Evolutionary conservation across 768 basidiomycete species (phyloP).

Genomic region (Phaeolepiota aurea): DNA sequence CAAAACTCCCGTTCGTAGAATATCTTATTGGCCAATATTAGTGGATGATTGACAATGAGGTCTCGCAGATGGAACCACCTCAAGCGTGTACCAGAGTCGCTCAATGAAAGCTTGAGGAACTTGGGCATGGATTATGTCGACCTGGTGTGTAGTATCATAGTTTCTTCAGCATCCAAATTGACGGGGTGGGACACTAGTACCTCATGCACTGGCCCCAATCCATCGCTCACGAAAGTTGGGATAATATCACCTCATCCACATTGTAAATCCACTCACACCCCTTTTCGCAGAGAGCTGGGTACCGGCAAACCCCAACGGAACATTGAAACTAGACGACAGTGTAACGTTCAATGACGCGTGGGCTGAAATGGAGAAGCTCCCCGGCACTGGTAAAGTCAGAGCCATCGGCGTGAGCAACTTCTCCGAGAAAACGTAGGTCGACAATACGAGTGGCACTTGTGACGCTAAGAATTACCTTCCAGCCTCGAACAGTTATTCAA

Average conservation of each 20-base stretch:
- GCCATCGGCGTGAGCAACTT: slow-evolving; percentile 58
- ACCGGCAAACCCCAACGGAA: slow-evolving; percentile 26
- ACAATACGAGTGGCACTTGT: no score
- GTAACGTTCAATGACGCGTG: slow-evolving; percentile 34
- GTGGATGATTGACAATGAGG: not conserved
- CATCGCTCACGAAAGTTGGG: slow-evolving; percentile 21
- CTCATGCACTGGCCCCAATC: slow-evolving; percentile 44
- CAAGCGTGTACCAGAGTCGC: slow-evolving; percentile 25
- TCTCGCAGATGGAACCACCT: slow-evolving; percentile 28
- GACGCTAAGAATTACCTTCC: no score
- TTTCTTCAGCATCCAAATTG: no score
- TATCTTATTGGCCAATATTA: not conserved
- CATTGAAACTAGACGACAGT: slow-evolving; percentile 19
- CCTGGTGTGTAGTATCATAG: slow-evolving; percentile 22
- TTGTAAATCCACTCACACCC: no score
- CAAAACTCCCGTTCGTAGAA: slow-evolving; percentile 32
- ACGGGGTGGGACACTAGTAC: no score
- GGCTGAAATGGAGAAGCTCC: slow-evolving; percentile 42
- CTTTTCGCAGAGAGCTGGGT: no score
- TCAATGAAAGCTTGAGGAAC: slow-evolving; percentile 30
- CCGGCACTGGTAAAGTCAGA: slow-evolving; percentile 34
- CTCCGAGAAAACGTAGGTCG: slow-evolving; percentile 43
- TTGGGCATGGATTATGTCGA: slow-evolving; percentile 41
- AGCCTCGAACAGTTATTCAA: slow-evolving; percentile 32
- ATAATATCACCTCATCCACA: no score